Evolutionary conservation across 179 eudicot genomes (phyloP).

Genomic region (Heliamphora pulchella): DNA sequence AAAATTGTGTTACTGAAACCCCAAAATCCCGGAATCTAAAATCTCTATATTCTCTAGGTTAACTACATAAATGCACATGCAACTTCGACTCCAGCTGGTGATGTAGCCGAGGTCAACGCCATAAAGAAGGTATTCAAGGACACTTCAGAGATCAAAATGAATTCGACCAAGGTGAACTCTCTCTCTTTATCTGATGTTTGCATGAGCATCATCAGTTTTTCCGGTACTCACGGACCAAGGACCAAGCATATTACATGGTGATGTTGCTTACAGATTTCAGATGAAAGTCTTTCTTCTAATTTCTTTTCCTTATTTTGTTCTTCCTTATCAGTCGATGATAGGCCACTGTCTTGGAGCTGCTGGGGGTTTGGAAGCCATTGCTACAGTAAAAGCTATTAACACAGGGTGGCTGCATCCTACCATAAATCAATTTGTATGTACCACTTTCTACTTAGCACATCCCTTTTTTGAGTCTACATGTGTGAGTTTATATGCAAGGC

Average conservation of each 20-base stretch:
- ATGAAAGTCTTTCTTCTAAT: slow-evolving; percentile 32
- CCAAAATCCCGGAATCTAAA: neutral
- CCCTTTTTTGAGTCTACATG: neutral
- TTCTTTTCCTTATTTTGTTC: slow-evolving; percentile 13
- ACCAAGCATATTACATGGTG: neutral
- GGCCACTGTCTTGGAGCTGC: slow-evolving; percentile 99
- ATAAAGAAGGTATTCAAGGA: slow-evolving; percentile 84
- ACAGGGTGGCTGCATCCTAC: slow-evolving; percentile 96
- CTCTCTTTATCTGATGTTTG: neutral
- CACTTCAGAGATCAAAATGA: slow-evolving; percentile 76
- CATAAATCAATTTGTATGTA: slow-evolving; percentile 82
- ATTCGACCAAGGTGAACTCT: slow-evolving; percentile 63
- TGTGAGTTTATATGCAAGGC: neutral
- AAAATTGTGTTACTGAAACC: neutral
- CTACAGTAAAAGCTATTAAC: slow-evolving; percentile 75
- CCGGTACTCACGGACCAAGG: neutral
- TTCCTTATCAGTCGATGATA: slow-evolving; percentile 73
- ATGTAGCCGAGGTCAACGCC: slow-evolving; percentile 92
- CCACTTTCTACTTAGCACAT: neutral
- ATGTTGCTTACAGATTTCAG: neutral
- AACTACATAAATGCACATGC: slow-evolving; percentile 97
- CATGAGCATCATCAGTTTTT: neutral
- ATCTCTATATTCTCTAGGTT: slow-evolving; percentile 39
- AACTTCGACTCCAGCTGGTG: slow-evolving; percentile 86
- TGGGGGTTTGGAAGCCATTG: slow-evolving; percentile 97